Conservation (phyloP, 1,139 yeast species). For the Geotrichum macrosporum region DNA sequence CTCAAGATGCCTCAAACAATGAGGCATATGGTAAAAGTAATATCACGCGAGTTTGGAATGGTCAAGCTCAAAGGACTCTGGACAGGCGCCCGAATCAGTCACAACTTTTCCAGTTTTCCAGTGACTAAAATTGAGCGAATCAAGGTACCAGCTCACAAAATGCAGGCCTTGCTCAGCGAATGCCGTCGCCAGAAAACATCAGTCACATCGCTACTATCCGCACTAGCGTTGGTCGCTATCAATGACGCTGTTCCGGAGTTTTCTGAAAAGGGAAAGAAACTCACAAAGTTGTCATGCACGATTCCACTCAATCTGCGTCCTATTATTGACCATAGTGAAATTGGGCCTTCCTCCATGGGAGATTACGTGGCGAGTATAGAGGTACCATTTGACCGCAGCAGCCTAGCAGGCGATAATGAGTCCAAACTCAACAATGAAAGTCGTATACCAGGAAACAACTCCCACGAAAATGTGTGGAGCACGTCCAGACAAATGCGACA, state of each 20-base stretch:
- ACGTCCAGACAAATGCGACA: neutral
- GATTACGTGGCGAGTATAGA: slow-evolving; percentile 16
- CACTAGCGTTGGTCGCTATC: slow-evolving; percentile 1
- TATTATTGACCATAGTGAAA: neutral
- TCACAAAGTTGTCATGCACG: neutral
- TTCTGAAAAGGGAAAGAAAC: no score
- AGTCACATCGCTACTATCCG: slow-evolving; percentile 11
- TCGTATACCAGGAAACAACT: no score
- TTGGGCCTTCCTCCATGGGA: slow-evolving; percentile 12
- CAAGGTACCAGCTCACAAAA: neutral
- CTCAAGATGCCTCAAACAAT: slow-evolving; percentile 7
- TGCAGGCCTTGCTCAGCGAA: slow-evolving; percentile 2
- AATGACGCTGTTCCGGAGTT: neutral
- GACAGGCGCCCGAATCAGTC: slow-evolving; percentile 5
- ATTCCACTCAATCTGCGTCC: slow-evolving; percentile 21
- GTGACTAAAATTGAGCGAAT: neutral
- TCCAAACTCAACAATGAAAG: no score
- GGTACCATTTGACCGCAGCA: neutral
- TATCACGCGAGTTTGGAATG: slow-evolving; percentile 4
- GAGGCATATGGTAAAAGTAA: neutral
- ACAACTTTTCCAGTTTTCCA: slow-evolving; percentile 1
- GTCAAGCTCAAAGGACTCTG: slow-evolving; percentile 3
- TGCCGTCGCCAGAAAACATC: slow-evolving; percentile 2
- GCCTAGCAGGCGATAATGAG: neutral
- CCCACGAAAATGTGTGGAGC: slow-evolving; percentile 8